phyloP scores from a whole-genome alignment of 2,329 filamentous ascomycete species.

The Talaromyces sp. region DNA sequence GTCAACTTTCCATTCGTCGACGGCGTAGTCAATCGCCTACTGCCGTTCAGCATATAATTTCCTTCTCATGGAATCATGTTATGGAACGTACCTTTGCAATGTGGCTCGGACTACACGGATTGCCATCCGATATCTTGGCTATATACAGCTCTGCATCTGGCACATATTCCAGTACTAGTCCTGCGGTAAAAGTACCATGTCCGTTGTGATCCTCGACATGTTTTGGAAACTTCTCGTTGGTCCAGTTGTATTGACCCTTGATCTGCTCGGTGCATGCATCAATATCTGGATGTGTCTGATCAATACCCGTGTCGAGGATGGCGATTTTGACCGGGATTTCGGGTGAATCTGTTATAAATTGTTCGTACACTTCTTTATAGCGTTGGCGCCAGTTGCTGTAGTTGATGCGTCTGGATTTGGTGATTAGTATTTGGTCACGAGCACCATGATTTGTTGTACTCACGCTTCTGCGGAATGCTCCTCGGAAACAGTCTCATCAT shows the following conservation, averaged over 20 bases:
- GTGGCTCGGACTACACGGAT: background rate
- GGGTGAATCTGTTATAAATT: background rate
- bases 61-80: background rate
- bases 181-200: background rate
- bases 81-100: background rate
- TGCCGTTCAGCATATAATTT: background rate
- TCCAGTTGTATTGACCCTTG: background rate
- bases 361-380: background rate
- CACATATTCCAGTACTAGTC: background rate
- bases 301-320: constrained; percentile 4
- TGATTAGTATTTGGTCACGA: background rate
- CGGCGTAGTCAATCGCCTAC: constrained; percentile 7
- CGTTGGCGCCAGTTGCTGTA: background rate
- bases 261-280: background rate
- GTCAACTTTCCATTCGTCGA: constrained; percentile 4
- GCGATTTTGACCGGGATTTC: background rate
- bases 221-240: background rate
- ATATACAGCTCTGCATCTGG: constrained; percentile 6
- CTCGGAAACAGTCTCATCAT: background rate
- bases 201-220: background rate
- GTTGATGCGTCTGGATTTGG: background rate
- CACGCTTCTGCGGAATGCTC: background rate
- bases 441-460: background rate
- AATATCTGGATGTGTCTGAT: background rate
- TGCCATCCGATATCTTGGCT: constrained; percentile 3